These are phyloP conservation scores for Neoscytalidium dimidiatum DNA, from an alignment of 2,329 filamentous ascomycete genomes.

Conservation along the genomic window DNA sequence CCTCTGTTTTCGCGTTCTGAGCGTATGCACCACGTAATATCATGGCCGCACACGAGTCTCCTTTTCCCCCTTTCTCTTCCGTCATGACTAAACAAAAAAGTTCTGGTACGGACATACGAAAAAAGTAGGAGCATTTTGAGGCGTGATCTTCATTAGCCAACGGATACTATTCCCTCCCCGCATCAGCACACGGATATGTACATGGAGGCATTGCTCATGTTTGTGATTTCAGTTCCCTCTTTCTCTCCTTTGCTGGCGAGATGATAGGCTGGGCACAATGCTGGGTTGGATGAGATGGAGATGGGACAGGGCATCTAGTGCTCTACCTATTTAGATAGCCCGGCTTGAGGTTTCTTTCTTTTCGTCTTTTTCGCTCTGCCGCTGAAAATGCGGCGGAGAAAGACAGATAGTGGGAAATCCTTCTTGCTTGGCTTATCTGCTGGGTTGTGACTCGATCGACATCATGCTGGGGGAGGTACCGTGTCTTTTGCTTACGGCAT, in stretches of 20 bases:
- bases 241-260: neutral
- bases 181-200: neutral
- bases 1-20: neutral
- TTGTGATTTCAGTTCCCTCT: neutral
- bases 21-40: neutral
- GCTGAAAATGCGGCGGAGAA: neutral
- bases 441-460: too few species aligned
- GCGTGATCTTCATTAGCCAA: neutral
- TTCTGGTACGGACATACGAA: neutral
- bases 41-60: constrained; percentile 4
- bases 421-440: neutral
- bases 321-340: too few species aligned
- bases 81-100: constrained; percentile 3
- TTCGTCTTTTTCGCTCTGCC: neutral
- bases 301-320: neutral
- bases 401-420: too few species aligned
- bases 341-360: neutral
- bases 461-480: too few species aligned
- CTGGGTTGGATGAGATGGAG: neutral
- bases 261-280: neutral
- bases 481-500: neutral
- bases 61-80: neutral
- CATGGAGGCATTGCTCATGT: neutral
- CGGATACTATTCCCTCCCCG: neutral
- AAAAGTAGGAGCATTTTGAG: constrained; percentile 2